These are phyloP conservation scores for Monilinia fructigena DNA, from an alignment of 2,329 filamentous ascomycete species.

Conservation along the genomic window DNA sequence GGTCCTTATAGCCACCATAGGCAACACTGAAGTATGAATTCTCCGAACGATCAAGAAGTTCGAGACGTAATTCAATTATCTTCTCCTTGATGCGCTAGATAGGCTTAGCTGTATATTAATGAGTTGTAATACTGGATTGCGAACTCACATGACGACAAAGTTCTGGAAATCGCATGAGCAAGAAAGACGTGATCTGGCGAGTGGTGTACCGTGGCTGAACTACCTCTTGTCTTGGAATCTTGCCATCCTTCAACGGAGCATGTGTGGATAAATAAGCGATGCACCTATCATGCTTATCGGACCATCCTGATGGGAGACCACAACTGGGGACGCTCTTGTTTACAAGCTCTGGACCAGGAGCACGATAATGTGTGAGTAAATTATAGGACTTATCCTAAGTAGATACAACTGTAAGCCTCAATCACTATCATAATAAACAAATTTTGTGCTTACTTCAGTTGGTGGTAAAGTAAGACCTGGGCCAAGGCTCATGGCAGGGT, in stretches of 20 bases:
- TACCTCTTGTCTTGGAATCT: conserved; percentile 19
- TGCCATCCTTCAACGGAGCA: conserved; percentile 19
- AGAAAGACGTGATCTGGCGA: conserved; percentile 2
- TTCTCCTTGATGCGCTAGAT: conserved; percentile 17
- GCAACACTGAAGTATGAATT: conserved; percentile 22
- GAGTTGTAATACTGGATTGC: neutral
- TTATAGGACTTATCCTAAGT: conserved; percentile 11
- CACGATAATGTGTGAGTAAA: conserved; percentile 14
- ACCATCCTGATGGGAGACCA: conserved; percentile 20
- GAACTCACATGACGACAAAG: conserved; percentile 12
- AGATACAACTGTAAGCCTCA: neutral
- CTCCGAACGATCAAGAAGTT: conserved; percentile 19
- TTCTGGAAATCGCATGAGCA: conserved; percentile 17
- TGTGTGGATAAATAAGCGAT: conserved; percentile 24
- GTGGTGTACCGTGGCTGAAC: conserved; percentile 10
- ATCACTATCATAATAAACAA: neutral
- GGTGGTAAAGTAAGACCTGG: neutral
- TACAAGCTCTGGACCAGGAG: conserved; percentile 21
- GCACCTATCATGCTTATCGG: conserved; percentile 22
- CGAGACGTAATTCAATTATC: conserved; percentile 12
- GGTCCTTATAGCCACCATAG: conserved; percentile 21
- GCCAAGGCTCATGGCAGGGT: conserved; percentile 3
- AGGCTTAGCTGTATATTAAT: neutral
- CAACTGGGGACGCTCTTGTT: conserved; percentile 22
- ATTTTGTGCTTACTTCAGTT: neutral